Evolutionary conservation across 495 filamentous ascomycete genomes (phyloP).

Genomic region (Trichoderma erinaceum): DNA sequence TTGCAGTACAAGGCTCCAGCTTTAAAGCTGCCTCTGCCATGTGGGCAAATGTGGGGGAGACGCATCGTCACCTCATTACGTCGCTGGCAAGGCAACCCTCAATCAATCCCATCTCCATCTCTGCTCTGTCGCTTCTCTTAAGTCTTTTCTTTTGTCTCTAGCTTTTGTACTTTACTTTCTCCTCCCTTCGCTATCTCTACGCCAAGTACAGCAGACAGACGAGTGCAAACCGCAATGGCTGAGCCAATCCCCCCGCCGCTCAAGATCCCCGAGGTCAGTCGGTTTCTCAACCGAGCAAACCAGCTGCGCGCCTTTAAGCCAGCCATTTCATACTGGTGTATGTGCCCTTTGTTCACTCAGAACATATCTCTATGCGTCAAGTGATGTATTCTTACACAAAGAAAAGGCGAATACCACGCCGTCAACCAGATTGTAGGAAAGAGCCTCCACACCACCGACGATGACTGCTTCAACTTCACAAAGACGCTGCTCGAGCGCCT

Average conservation of each 20-base stretch:
- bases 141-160: not conserved
- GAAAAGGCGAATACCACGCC: slow-evolving; percentile 80
- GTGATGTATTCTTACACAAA: slow-evolving; percentile 17
- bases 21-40: not conserved
- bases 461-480: slow-evolving; percentile 71
- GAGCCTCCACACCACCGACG: slow-evolving; percentile 66
- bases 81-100: not conserved
- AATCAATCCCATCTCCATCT: not conserved
- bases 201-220: not conserved
- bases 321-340: slow-evolving; percentile 91
- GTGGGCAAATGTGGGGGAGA: not conserved
- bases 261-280: slow-evolving; percentile 64
- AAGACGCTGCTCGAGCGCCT: slow-evolving; percentile 66
- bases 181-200: not conserved
- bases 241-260: slow-evolving; percentile 67
- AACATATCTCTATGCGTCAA: not conserved
- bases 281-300: slow-evolving; percentile 70
- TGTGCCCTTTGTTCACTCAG: slow-evolving; percentile 27
- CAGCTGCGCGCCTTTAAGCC: slow-evolving; percentile 83
- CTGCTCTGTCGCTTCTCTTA: not conserved
- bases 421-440: slow-evolving; percentile 83
- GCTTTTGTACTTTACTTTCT: not conserved
- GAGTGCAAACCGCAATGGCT: slow-evolving; percentile 48
- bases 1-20: not conserved
- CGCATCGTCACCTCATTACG: not conserved